Evolutionary conservation across 2,329 filamentous ascomycete species (phyloP).

Genomic region (Mycosphaerelloides madeirae): DNA sequence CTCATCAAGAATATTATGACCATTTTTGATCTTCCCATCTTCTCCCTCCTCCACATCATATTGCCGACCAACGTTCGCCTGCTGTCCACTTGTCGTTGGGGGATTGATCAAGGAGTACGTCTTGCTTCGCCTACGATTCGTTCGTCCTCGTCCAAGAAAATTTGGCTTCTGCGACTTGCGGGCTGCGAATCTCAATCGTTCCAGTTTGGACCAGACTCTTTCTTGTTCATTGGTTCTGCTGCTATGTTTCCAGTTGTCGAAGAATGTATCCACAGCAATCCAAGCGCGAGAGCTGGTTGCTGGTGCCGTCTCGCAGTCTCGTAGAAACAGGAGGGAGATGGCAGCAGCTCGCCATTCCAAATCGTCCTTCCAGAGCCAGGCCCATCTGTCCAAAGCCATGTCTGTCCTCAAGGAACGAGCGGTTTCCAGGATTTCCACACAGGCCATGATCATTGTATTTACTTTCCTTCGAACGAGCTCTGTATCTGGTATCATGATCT

Average conservation of each 20-base stretch:
- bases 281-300: not conserved
- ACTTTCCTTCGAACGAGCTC: conserved; percentile 9
- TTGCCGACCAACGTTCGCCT: too few relatives aligned
- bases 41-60: too few relatives aligned
- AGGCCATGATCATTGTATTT: conserved; percentile 5
- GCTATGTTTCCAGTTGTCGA: conserved; percentile 6
- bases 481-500: conserved; percentile 1
- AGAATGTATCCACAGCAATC: not conserved
- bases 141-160: too few relatives aligned
- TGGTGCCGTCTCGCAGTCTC: not conserved
- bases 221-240: conserved; percentile 2
- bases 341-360: not conserved
- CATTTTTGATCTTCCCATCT: too few relatives aligned
- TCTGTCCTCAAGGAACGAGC: conserved; percentile 10
- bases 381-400: conserved; percentile 11
- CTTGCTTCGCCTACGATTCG: too few relatives aligned
- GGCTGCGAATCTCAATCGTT: too few relatives aligned
- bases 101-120: too few relatives aligned
- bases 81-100: too few relatives aligned
- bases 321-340: conserved; percentile 2
- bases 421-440: conserved; percentile 12
- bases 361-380: conserved; percentile 12
- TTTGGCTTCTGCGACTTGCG: too few relatives aligned
- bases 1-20: too few relatives aligned
- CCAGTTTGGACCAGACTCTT: too few relatives aligned